These are phyloP conservation scores for Sanguinoderma infundibulare DNA, from an alignment of 1,284 basidiomycete species.

Conservation along the genomic window DNA sequence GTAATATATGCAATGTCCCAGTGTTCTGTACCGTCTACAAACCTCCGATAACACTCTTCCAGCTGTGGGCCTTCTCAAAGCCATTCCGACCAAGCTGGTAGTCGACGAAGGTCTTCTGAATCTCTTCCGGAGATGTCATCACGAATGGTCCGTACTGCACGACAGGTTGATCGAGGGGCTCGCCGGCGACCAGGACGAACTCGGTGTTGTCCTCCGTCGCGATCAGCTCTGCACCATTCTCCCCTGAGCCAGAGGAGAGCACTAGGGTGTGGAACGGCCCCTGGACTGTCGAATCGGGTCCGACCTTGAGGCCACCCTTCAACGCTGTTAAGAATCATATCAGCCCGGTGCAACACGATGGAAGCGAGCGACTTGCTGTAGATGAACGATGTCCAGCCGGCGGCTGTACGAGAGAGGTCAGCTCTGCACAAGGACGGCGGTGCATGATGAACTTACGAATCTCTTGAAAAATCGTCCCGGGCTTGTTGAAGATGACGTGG, in stretches of 20 bases:
- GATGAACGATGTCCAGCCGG: slow-evolving; percentile 82
- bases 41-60: slow-evolving; percentile 83
- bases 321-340: slow-evolving; percentile 49
- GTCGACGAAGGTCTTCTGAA: slow-evolving; percentile 83
- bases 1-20: not conserved
- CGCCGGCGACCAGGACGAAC: slow-evolving; percentile 80
- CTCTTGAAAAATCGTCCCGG: slow-evolving; percentile 79
- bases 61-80: slow-evolving; percentile 88
- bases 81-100: slow-evolving; percentile 84
- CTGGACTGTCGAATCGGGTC: slow-evolving; percentile 52
- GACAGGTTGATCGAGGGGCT: slow-evolving; percentile 89
- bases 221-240: slow-evolving; percentile 67
- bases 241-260: slow-evolving; percentile 56
- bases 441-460: slow-evolving; percentile 62
- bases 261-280: slow-evolving; percentile 81
- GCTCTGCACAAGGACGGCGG: not conserved
- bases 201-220: slow-evolving; percentile 67
- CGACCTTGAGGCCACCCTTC: slow-evolving; percentile 68
- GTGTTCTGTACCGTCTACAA: not conserved
- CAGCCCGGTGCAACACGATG: not conserved
- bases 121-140: slow-evolving; percentile 81
- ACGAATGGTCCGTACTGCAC: slow-evolving; percentile 91
- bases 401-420: slow-evolving; percentile 45
- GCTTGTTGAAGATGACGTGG: slow-evolving; percentile 76
- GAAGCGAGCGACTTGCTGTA: slow-evolving; percentile 59